These are phyloP conservation scores for Tuber aestivum DNA, from an alignment of 495 filamentous ascomycete species.

Conservation along the genomic window DNA sequence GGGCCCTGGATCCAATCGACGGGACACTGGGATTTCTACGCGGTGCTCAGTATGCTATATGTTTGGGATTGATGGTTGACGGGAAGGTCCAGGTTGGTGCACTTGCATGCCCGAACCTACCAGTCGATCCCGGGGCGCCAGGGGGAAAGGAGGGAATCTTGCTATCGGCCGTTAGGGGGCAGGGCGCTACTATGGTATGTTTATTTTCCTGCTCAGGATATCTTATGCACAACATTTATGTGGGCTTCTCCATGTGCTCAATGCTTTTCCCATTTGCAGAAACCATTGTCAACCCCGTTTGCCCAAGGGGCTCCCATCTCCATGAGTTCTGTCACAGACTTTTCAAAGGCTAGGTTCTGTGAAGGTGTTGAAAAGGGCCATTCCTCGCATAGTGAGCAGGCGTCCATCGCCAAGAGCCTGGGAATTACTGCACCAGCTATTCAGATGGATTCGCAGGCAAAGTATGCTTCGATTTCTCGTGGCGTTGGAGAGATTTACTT, in stretches of 20 bases:
- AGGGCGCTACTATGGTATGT: conserved; percentile 59
- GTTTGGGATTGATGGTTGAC: conserved; percentile 82
- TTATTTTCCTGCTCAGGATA: not conserved
- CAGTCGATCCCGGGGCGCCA: conserved; percentile 66
- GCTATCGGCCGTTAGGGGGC: conserved; percentile 69
- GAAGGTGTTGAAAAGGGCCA: conserved; percentile 91
- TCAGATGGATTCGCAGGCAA: conserved; percentile 93
- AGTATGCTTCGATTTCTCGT: conserved; percentile 92
- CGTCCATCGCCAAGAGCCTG: conserved; percentile 71
- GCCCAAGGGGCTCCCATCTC: conserved; percentile 57
- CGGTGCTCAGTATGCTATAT: conserved; percentile 97
- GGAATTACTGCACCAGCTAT: conserved; percentile 82
- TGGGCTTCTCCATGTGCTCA: not conserved
- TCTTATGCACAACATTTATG: not conserved
- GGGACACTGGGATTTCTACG: conserved; percentile 95
- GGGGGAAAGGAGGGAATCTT: conserved; percentile 68
- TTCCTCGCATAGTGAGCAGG: conserved; percentile 79
- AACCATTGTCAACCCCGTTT: conserved; percentile 24
- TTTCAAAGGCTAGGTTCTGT: conserved; percentile 79
- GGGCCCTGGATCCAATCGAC: conserved; percentile 96
- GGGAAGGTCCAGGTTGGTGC: conserved; percentile 94
- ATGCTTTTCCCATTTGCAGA: conserved; percentile 9
- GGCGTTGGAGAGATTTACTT: conserved; percentile 94
- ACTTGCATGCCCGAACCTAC: conserved; percentile 89
- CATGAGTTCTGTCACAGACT: conserved; percentile 70